Base-by-base conservation (phyloP, 805 yeast genomes). In the Pichia deserticola region DNA sequence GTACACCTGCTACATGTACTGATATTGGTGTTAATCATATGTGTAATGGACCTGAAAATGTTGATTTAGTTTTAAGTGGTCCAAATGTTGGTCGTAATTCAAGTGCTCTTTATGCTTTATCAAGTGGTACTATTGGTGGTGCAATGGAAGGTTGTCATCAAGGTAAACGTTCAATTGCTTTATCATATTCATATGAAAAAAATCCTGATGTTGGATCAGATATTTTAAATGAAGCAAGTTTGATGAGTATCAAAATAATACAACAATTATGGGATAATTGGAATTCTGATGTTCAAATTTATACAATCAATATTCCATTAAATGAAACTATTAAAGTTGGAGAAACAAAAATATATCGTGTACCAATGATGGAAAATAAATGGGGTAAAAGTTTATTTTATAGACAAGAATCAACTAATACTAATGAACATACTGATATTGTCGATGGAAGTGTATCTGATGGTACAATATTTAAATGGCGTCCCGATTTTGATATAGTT, bases 31-130 rank as follows among this genome's bases (percentile, higher is more conserved):
- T 87, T 41, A 82, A 88, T 59, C 89, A 88, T 61, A 64, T 89
- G 49, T 71, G 75, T 42, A 54, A 59, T 9, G 54, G 60, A 9
- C 68, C 70, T 38, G 77, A 76, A 4, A 84, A 84, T 1, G 79
- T 90, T 27, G 97, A 93, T 66, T 70, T 92, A 51, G 97, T 93
- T 5, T 65, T 93, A 27, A 86, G 96, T 49, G 99, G 99, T 1
- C 99, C 99, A 7, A 93, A 93, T 63, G 92, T 85, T 57, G 99
- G 99, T 27, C 80, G 96, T 62, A 93, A 93, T 66, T 82, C 96
- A 2, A 81, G 92, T 28, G 89, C 95, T 6, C 78, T 92, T 42
- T 93, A 89, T 65, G 86, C 89, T 49, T 76, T 93, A 59, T 81
- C 97, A 5, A 84, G 95, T 57, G 99, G 99, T 12, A 93, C 99